A percentile compares a stretch with the other conserved stretches of the same genome.
Evolutionary conservation across 108 stramenopile genomes (phyloP).

Genomic region (Cyclotella cryptica): DNA sequence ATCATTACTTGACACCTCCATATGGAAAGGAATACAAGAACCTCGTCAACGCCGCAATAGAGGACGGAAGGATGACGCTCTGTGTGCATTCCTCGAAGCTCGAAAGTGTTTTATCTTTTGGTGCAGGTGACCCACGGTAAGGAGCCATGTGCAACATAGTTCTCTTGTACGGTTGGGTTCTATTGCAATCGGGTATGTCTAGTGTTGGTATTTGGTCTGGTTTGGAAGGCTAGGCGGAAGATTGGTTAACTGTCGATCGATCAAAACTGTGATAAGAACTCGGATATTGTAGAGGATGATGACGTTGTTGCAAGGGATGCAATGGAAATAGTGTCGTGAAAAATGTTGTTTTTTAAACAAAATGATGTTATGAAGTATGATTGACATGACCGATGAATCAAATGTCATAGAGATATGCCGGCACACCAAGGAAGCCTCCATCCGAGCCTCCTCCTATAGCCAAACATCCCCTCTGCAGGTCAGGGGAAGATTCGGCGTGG

Average conservation of each 20-base stretch:
- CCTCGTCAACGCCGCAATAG: slow-evolving; percentile 64
- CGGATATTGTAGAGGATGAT: slow-evolving; percentile 9
- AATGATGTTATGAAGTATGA: not conserved
- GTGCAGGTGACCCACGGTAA: slow-evolving; percentile 2
- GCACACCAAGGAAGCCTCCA: slow-evolving; percentile 77
- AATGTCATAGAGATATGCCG: slow-evolving; percentile 64
- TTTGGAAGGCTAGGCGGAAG: not conserved
- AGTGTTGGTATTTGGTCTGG: not conserved
- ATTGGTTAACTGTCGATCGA: slow-evolving; percentile 2
- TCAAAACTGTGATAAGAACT: slow-evolving; percentile 1
- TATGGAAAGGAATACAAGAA: slow-evolving; percentile 86
- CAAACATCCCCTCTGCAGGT: slow-evolving; percentile 21
- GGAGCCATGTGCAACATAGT: not conserved
- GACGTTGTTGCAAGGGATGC: not conserved
- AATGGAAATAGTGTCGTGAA: not conserved
- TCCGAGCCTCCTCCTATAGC: slow-evolving; percentile 67
- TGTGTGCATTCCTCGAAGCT: not conserved
- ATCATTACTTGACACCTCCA: slow-evolving; percentile 71
- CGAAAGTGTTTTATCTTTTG: not conserved
- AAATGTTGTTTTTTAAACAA: too few relatives aligned
- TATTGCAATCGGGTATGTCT: not conserved
- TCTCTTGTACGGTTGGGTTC: not conserved
- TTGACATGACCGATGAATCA: not conserved
- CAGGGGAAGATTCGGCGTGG: slow-evolving; percentile 3
- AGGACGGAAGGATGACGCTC: slow-evolving; percentile 60